Base-by-base conservation (phyloP, 2,329 filamentous ascomycete species). In the Meredithiella fracta region DNA sequence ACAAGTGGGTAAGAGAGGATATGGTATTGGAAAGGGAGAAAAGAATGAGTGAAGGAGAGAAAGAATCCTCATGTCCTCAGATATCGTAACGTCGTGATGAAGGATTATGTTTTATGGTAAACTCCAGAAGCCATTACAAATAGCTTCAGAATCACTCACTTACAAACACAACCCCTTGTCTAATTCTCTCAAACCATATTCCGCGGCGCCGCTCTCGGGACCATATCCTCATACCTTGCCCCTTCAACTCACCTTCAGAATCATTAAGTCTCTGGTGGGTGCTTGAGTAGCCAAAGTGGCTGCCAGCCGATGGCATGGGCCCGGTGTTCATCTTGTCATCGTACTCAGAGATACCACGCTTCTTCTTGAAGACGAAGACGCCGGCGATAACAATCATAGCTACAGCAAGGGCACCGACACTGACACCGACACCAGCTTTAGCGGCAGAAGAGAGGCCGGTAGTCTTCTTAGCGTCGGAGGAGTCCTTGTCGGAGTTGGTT, bases 211-310 rank as follows among this genome's bases (percentile, higher is more conserved):
- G 72, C 68, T 47, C 75, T 68, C 26, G 75, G 75, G 22, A 75
- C 62, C 75, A 79, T 76, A 60, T 80, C 77, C 64, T 80, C 77
- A 60, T 80, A 80, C 44, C 75, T 70, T 58, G 73, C 70, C 2
- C 71, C 59, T 72, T 72, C 62, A 73, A 67, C 60, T 79, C 75
- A 47, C 54, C 53, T n/a, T 23, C 44, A 26, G 53, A 23, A 26
- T 59, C 47, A 22, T 38, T 37, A 20, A 56, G 40, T 11, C 56
- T 40, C 44, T 56, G 53, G 40, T 56, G 54, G 8, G 59, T 58
- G 51, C 54, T 56, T 31, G 49, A 51, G 42, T 42, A 59, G 1
- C 54, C 57, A 44, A 61, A 64, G 47, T 66, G 63, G 51, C 68
- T 68, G 14, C 72, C 73, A 3, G 71, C 68, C 15, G 68, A 71